Conservation (phyloP, 2,329 filamentous ascomycete species). For the Calonectria leucothoes region DNA sequence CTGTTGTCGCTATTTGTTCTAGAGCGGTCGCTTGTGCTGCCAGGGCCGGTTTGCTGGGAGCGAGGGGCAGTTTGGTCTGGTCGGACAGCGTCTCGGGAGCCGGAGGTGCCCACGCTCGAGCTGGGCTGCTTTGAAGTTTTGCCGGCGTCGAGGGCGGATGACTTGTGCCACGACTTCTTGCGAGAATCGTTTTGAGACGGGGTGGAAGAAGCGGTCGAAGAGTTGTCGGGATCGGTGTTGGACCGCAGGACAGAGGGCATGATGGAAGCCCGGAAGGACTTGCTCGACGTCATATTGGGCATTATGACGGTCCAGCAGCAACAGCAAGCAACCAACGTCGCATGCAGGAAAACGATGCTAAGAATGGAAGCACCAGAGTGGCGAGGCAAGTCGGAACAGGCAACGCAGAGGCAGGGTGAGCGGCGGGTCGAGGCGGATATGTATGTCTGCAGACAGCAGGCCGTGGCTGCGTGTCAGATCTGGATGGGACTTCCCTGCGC, state of each 20-base stretch:
- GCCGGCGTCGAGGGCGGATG: conserved; percentile 38
- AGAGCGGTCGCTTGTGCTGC: neutral
- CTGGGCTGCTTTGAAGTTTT: conserved; percentile 26
- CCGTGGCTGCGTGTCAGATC: conserved; percentile 46
- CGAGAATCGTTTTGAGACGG: conserved; percentile 27
- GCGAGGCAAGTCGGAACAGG: conserved; percentile 20
- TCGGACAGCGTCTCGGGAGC: conserved; percentile 33
- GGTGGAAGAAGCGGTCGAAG: conserved; percentile 28
- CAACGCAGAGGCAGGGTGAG: conserved; percentile 2
- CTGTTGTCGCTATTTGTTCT: conserved; percentile 11
- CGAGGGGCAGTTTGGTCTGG: conserved; percentile 21
- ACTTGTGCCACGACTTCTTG: conserved; percentile 40
- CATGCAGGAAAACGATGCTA: conserved; percentile 45
- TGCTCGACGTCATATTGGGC: conserved; percentile 60
- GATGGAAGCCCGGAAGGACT: conserved; percentile 54
- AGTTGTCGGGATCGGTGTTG: conserved; percentile 43
- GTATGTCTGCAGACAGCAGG: conserved; percentile 23
- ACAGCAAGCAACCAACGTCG: conserved; percentile 40
- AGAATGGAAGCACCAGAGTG: conserved; percentile 38
- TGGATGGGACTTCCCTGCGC: conserved; percentile 42
- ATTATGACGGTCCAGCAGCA: conserved; percentile 42
- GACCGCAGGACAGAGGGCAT: conserved; percentile 51
- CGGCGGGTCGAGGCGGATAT: conserved; percentile 25
- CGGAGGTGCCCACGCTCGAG: conserved; percentile 21
- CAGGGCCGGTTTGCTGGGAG: conserved; percentile 16